Evolutionary conservation across 2,329 filamentous ascomycete genomes (phyloP).

Genomic region (Neofusicoccum umdonicola): DNA sequence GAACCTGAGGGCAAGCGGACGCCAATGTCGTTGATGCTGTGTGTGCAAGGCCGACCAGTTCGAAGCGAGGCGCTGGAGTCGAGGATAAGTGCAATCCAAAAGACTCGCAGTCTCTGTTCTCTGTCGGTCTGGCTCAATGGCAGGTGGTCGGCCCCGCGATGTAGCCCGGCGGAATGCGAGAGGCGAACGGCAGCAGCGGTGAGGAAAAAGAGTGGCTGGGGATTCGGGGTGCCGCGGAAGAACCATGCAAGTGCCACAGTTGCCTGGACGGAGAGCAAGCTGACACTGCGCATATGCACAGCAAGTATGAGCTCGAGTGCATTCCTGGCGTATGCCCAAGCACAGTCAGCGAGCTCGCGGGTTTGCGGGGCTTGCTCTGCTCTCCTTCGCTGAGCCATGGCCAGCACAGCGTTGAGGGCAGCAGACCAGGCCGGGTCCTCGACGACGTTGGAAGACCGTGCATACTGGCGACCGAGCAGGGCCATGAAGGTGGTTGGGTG

Average conservation of each 20-base stretch:
- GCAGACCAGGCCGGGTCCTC: neutral
- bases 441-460: neutral
- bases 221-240: conserved; percentile 2
- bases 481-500: conserved; percentile 1
- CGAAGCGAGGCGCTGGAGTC: neutral
- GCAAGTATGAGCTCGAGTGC: neutral
- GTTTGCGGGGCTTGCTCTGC: neutral
- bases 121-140: neutral
- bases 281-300: conserved; percentile 1
- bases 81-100: neutral
- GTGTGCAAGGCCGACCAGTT: neutral
- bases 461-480: neutral
- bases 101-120: conserved; percentile 1
- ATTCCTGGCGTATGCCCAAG: conserved; percentile 2
- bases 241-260: neutral
- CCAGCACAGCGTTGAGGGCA: conserved; percentile 1
- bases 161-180: neutral
- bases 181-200: conserved; percentile 3
- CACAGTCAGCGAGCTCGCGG: neutral
- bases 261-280: neutral
- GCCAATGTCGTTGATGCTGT: conserved; percentile 2
- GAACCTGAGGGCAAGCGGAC: neutral
- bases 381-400: neutral
- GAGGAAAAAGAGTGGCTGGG: conserved; percentile 2
- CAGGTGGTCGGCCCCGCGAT: neutral